Conservation (phyloP, 345 rosid species). For the Rhodamnia rubescens region DNA sequence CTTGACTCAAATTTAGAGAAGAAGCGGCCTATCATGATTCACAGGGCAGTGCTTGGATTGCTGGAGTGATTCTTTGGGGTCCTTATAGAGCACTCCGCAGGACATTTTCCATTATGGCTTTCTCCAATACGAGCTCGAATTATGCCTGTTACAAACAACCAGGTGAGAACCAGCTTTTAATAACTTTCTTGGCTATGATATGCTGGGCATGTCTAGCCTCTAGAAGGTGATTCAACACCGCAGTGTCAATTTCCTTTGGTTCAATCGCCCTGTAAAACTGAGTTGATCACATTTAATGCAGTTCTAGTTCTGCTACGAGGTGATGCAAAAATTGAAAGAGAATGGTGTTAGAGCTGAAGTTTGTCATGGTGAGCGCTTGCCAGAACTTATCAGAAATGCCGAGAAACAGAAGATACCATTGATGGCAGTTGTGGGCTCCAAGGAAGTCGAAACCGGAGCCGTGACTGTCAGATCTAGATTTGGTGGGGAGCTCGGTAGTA, state of each 20-base stretch:
- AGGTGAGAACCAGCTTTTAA: conserved; percentile 29
- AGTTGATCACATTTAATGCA: conserved; percentile 6
- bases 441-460: conserved; percentile 62
- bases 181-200: background rate
- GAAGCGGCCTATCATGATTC: conserved; percentile 91
- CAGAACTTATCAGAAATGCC: conserved; percentile 80
- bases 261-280: background rate
- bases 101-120: conserved; percentile 91
- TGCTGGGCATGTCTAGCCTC: background rate
- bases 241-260: background rate
- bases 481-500: conserved; percentile 73
- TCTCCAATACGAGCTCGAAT: conserved; percentile 82
- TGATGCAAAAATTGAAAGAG: conserved; percentile 38
- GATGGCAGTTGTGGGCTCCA: conserved; percentile 88
- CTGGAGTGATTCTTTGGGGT: conserved; percentile 81
- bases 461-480: conserved; percentile 75
- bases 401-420: conserved; percentile 87
- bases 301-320: conserved; percentile 65
- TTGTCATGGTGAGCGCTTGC: conserved; percentile 81
- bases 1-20: conserved; percentile 70
- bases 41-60: conserved; percentile 90
- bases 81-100: conserved; percentile 90
- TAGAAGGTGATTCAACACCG: background rate
- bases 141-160: conserved; percentile 81
- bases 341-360: conserved; percentile 64